Percentiles rank a stretch among this genome's conserved stretches.
Evolutionary conservation across 2,329 filamentous ascomycete genomes (phyloP).

Genomic region (Trichoderma atroviride): DNA sequence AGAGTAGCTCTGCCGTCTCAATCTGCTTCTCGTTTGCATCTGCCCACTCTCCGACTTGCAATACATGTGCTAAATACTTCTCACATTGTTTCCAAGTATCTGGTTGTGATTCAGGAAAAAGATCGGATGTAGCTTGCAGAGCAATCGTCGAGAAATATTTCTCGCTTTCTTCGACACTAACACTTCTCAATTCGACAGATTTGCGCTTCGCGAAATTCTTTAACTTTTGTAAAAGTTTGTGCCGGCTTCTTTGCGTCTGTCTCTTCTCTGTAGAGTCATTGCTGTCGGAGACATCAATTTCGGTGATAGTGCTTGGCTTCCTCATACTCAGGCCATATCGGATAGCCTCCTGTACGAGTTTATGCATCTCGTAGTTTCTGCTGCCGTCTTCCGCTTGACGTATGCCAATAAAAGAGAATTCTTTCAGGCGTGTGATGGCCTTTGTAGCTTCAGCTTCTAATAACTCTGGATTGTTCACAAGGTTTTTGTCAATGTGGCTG

Average conservation of each 20-base stretch:
- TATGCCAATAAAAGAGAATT: conserved; percentile 1
- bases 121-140: not conserved
- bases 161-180: not conserved
- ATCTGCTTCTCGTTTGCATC: not conserved
- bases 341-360: not conserved
- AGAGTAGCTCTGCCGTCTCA: not conserved
- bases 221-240: too few relatives aligned
- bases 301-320: not conserved
- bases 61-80: not conserved
- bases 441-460: not conserved
- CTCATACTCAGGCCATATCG: not conserved
- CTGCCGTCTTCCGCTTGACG: not conserved
- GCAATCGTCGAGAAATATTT: not conserved
- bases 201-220: too few relatives aligned
- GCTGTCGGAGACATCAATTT: not conserved
- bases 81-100: not conserved
- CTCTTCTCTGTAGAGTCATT: not conserved
- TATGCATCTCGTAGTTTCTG: not conserved
- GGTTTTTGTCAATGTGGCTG: too few relatives aligned
- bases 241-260: not conserved
- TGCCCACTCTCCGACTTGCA: not conserved
- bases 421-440: not conserved
- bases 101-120: not conserved
- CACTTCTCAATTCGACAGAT: too few relatives aligned
- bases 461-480: not conserved